phyloP scores from a whole-genome alignment of 2,329 filamentous ascomycete genomes.

The Fusarium sp. region DNA sequence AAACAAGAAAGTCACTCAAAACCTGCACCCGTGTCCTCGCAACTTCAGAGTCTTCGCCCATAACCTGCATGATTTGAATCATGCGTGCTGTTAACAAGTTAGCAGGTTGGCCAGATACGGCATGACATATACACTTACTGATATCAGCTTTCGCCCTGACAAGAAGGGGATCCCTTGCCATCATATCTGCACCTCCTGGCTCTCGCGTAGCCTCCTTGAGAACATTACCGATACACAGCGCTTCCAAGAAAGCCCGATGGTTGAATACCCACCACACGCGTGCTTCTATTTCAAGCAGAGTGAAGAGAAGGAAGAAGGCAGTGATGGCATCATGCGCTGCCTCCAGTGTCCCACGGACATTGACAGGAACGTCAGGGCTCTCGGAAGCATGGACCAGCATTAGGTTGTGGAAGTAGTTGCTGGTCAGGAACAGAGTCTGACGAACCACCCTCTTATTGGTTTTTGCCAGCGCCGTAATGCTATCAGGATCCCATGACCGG shows the following conservation, averaged over 20 bases:
- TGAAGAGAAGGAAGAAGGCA: constrained; percentile 79
- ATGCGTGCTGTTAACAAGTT: constrained; percentile 60
- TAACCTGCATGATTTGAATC: constrained; percentile 71
- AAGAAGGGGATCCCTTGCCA: constrained; percentile 67
- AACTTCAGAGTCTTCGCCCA: constrained; percentile 69
- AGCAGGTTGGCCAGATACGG: constrained; percentile 2
- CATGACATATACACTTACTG: constrained; percentile 55
- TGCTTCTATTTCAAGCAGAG: constrained; percentile 75
- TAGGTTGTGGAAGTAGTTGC: constrained; percentile 84
- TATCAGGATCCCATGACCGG: constrained; percentile 72
- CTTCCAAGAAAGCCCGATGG: constrained; percentile 82
- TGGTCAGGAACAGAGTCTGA: constrained; percentile 82
- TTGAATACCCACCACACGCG: constrained; percentile 89
- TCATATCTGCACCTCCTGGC: constrained; percentile 57
- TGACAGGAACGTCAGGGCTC: constrained; percentile 70
- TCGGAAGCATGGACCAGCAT: constrained; percentile 82
- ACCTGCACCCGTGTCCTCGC: constrained; percentile 69
- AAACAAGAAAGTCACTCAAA: constrained; percentile 62
- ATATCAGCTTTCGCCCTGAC: constrained; percentile 71
- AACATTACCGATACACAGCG: constrained; percentile 73
- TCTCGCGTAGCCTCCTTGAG: constrained; percentile 63
- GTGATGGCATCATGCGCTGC: constrained; percentile 80
- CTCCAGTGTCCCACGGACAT: constrained; percentile 77
- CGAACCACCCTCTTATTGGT: constrained; percentile 74
- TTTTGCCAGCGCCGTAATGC: constrained; percentile 66